Percentiles rank a stretch among this genome's conserved stretches.
phyloP scores from a whole-genome alignment of 2,329 filamentous ascomycete genomes.

The Cladosporium sphaerospermum region DNA sequence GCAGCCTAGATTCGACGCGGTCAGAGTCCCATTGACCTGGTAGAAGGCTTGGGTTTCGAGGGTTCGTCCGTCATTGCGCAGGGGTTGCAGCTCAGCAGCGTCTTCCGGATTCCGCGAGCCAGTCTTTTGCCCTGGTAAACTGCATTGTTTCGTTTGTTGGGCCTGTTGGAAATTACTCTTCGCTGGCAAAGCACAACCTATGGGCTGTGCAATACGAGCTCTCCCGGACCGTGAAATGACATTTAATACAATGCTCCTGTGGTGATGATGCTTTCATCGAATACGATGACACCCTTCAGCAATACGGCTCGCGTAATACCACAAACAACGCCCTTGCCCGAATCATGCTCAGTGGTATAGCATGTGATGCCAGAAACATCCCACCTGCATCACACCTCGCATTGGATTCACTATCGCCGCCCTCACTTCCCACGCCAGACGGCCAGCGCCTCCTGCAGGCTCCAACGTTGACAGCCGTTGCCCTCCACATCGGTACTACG shows the following conservation, averaged over 20 bases:
- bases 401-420: background rate
- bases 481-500: slow-evolving; percentile 9
- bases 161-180: slow-evolving; percentile 13
- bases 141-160: slow-evolving; percentile 13
- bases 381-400: no score
- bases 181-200: slow-evolving; percentile 11
- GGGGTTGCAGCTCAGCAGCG: slow-evolving; percentile 6
- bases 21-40: slow-evolving; percentile 7
- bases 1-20: background rate
- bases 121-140: background rate
- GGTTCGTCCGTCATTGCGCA: background rate
- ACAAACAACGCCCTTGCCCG: no score
- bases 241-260: no score
- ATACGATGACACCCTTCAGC: no score
- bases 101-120: slow-evolving; percentile 6
- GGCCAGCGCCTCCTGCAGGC: slow-evolving; percentile 5
- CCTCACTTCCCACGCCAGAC: background rate
- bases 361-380: no score
- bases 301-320: no score
- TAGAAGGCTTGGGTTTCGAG: background rate
- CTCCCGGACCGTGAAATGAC: no score
- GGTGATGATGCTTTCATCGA: no score
- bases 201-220: background rate
- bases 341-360: no score
- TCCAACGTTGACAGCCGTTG: slow-evolving; percentile 12